phyloP scores from a whole-genome alignment of 2,329 filamentous ascomycete species.

The Zymoseptoria passerinii region DNA sequence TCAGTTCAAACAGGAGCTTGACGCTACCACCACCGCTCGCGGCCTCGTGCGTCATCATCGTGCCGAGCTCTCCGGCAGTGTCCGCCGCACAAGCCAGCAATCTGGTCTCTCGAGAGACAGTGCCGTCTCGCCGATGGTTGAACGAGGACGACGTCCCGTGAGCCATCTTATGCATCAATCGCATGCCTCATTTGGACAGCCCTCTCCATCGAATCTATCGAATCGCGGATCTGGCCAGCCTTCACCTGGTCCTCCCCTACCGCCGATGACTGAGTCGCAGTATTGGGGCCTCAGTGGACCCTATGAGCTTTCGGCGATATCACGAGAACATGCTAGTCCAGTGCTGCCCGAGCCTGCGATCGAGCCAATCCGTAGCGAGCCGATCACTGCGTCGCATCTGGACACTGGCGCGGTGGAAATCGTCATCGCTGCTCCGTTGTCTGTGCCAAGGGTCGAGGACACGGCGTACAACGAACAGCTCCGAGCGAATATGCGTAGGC shows the following conservation, averaged over 20 bases:
- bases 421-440: not conserved
- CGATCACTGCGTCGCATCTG: not conserved
- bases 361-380: not conserved
- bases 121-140: slow-evolving; percentile 10
- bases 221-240: not conserved
- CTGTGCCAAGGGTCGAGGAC: not conserved
- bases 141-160: not conserved
- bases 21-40: slow-evolving; percentile 8
- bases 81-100: slow-evolving; percentile 8
- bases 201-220: not conserved
- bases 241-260: not conserved
- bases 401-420: not conserved
- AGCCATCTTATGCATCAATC: not conserved
- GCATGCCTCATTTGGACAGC: not conserved
- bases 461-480: not conserved
- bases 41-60: slow-evolving; percentile 7
- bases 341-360: not conserved
- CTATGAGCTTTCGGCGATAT: not conserved
- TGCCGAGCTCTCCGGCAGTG: slow-evolving; percentile 6
- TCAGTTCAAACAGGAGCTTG: slow-evolving; percentile 13
- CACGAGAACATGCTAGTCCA: not conserved
- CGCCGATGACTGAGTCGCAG: not conserved
- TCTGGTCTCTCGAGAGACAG: slow-evolving; percentile 9
- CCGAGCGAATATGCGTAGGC: not conserved
- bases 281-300: not conserved